Conservation (phyloP, 23 red algal species). For the Gracilariopsis chorda region DNA sequence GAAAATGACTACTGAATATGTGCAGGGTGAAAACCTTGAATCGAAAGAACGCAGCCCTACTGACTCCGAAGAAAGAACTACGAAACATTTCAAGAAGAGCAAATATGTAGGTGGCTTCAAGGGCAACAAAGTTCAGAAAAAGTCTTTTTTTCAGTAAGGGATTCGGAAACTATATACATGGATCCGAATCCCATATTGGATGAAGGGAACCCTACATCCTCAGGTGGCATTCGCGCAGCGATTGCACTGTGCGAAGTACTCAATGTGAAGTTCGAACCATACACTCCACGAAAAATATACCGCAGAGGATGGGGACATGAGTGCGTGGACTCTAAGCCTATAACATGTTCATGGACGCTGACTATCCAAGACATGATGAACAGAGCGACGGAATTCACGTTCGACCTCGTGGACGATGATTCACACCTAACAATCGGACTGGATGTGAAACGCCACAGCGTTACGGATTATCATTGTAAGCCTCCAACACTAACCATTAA, state of each 20-base stretch:
- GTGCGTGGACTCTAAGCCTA: background rate
- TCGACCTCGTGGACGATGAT: conserved; percentile 4
- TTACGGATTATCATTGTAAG: background rate
- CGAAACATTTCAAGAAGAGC: background rate
- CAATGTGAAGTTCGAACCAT: background rate
- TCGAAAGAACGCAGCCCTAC: background rate
- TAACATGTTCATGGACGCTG: background rate
- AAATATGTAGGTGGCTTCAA: background rate
- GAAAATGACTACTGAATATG: too few relatives aligned
- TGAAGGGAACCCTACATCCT: background rate
- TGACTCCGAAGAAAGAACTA: background rate
- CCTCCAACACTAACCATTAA: background rate
- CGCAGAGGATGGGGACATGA: background rate
- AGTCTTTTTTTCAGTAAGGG: conserved; percentile 13
- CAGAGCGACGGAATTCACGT: background rate
- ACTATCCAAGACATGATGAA: background rate
- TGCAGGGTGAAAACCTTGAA: too few relatives aligned
- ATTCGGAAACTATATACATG: background rate
- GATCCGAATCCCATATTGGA: conserved; percentile 15
- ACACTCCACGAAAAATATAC: background rate
- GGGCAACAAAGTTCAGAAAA: background rate
- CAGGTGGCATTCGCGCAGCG: background rate
- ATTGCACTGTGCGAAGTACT: background rate
- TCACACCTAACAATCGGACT: background rate
- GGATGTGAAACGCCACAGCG: background rate